phyloP scores from a whole-genome alignment of 2,329 filamentous ascomycete genomes.

The Tolypocladium paradoxum region DNA sequence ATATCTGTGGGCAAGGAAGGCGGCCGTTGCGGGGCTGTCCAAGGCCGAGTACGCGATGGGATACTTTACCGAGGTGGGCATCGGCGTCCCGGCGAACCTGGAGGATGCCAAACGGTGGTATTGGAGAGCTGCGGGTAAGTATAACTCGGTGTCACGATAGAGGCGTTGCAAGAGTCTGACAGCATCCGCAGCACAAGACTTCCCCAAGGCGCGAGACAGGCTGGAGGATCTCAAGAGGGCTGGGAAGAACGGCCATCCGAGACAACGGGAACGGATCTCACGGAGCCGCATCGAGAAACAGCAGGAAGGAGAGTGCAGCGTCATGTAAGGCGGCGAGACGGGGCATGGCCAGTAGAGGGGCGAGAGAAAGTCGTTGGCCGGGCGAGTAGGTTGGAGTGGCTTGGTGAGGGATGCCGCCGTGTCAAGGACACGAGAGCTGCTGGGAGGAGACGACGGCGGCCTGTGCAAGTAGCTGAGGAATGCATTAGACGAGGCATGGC shows the following conservation, averaged over 20 bases:
- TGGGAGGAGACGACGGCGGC: no score
- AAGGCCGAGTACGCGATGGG: constrained; percentile 98
- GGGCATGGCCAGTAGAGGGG: no score
- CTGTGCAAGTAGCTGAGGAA: no score
- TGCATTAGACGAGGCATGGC: no score
- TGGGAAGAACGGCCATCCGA: constrained; percentile 55
- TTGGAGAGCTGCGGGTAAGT: constrained; percentile 89
- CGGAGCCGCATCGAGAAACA: constrained; percentile 72
- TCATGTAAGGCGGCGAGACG: constrained; percentile 56
- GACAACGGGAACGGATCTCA: constrained; percentile 67
- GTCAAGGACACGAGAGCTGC: no score
- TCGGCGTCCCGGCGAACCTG: constrained; percentile 73
- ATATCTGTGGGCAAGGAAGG: constrained; percentile 93
- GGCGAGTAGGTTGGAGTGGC: no score
- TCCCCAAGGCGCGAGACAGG: constrained; percentile 83
- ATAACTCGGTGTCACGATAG: not conserved
- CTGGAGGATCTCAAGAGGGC: constrained; percentile 84
- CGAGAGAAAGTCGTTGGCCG: no score
- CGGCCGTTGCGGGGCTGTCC: constrained; percentile 72
- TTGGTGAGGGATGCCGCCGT: no score
- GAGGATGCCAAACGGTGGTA: constrained; percentile 99
- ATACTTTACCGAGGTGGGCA: constrained; percentile 92
- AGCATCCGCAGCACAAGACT: constrained; percentile 64
- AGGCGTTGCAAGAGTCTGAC: not conserved
- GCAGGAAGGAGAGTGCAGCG: constrained; percentile 76